These are phyloP conservation scores for Cladosporium sp. DNA, from an alignment of 2,329 filamentous ascomycete genomes.

Conservation along the genomic window DNA sequence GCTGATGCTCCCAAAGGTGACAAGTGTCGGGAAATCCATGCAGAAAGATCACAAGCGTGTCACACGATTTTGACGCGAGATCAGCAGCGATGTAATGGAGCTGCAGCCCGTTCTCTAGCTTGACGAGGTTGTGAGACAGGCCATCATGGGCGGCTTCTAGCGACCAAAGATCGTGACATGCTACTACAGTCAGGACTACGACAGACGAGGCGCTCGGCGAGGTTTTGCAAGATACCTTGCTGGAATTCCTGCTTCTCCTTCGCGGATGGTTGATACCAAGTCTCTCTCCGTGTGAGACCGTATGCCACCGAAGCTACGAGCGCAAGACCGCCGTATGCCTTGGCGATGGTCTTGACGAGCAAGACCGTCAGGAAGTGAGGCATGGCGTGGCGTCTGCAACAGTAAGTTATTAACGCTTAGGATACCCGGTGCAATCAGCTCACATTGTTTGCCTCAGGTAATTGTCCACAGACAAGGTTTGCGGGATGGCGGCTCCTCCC, in stretches of 20 bases:
- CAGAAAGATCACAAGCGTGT: constrained; percentile 45
- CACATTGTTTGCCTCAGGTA: too few species aligned
- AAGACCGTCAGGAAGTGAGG: background rate
- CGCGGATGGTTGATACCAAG: background rate
- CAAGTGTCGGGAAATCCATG: constrained; percentile 57
- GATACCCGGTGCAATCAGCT: too few species aligned
- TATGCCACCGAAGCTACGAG: background rate
- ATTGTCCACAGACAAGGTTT: too few species aligned
- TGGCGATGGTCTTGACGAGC: background rate
- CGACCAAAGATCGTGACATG: constrained; percentile 49
- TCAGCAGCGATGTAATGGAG: constrained; percentile 46
- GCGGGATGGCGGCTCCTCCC: too few species aligned
- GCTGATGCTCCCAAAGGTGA: constrained; percentile 47
- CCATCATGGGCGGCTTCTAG: constrained; percentile 41
- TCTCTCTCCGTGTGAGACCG: background rate
- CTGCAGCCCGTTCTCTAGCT: constrained; percentile 42
- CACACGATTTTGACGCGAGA: constrained; percentile 11
- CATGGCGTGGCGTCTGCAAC: too few species aligned
- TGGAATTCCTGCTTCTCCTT: background rate
- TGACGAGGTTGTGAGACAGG: constrained; percentile 48
- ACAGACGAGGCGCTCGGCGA: background rate
- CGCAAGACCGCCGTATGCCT: background rate
- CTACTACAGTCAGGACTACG: constrained; percentile 27
- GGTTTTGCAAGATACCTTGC: background rate
- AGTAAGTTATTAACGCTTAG: too few species aligned